Percentiles rank a stretch among this genome's conserved stretches.
Conservation (phyloP, 441 rosid genomes). For the Euphorbia celastroides region DNA sequence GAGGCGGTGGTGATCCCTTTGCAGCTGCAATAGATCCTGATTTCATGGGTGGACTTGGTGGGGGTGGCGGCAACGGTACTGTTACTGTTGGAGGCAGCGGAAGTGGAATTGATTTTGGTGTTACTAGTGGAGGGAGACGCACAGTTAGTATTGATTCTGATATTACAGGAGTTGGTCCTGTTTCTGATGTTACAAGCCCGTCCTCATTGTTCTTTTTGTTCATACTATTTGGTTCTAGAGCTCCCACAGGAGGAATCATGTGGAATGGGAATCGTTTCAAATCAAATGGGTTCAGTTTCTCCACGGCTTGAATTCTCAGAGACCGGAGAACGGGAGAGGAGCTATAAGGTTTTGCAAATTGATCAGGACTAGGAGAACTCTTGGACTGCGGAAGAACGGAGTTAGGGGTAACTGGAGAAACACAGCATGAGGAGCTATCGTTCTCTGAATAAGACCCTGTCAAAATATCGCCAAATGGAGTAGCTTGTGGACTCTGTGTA, state of each 20-base stretch:
- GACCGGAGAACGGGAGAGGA: conserved; percentile 56
- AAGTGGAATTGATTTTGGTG: neutral
- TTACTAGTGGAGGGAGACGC: conserved; percentile 10
- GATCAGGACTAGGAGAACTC: conserved; percentile 29
- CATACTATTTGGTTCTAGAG: conserved; percentile 20
- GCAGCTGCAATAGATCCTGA: conserved; percentile 20
- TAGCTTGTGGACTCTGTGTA: conserved; percentile 17
- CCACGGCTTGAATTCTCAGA: conserved; percentile 58
- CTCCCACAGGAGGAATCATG: conserved; percentile 36
- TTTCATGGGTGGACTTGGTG: conserved; percentile 25
- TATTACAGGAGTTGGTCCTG: conserved; percentile 9
- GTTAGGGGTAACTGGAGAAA: conserved; percentile 70
- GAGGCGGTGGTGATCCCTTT: conserved; percentile 31
- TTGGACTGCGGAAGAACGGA: conserved; percentile 64
- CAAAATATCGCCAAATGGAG: conserved; percentile 29
- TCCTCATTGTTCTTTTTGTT: conserved; percentile 13
- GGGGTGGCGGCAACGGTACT: conserved; percentile 22
- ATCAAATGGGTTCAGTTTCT: conserved; percentile 63
- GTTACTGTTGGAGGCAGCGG: conserved; percentile 18
- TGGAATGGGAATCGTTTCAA: conserved; percentile 50
- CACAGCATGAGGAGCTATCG: conserved; percentile 29
- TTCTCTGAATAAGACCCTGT: conserved; percentile 35
- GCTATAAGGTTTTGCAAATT: conserved; percentile 29
- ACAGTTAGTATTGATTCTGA: conserved; percentile 6
- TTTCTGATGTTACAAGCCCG: neutral